A percentile compares a stretch with the other conserved stretches of the same genome.
phyloP scores from a whole-genome alignment of 768 basidiomycete species.

The Pulveroboletus sp. region DNA sequence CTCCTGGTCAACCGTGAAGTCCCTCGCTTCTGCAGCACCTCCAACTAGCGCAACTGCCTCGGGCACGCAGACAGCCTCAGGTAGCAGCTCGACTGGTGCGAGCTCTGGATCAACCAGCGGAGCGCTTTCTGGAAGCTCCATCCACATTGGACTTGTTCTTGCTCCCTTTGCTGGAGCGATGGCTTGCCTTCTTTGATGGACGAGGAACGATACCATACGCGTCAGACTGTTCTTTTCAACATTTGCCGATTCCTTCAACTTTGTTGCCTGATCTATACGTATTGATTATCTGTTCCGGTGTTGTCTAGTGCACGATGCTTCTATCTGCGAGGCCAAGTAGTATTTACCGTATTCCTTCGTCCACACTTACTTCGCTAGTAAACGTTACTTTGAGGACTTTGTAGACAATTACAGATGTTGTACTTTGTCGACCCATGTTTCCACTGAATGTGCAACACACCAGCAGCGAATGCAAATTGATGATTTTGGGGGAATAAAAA shows the following conservation, averaged over 20 bases:
- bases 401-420: too few species aligned
- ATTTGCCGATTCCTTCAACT: not conserved
- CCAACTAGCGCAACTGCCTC: conserved; percentile 22
- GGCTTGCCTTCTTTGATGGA: conserved; percentile 13
- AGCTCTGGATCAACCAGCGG: conserved; percentile 13
- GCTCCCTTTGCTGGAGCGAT: conserved; percentile 14
- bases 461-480: too few species aligned
- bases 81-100: conserved; percentile 13
- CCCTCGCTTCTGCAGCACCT: conserved; percentile 45
- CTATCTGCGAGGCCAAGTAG: too few species aligned
- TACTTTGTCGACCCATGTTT: too few species aligned
- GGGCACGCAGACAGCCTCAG: conserved; percentile 13
- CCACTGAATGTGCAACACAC: too few species aligned
- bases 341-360: too few species aligned
- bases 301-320: too few species aligned
- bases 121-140: conserved; percentile 7
- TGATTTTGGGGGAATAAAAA: too few species aligned
- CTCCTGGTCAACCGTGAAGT: conserved; percentile 46
- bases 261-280: conserved; percentile 6
- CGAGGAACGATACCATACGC: conserved; percentile 7
- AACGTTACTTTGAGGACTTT: too few species aligned
- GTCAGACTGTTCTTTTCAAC: not conserved
- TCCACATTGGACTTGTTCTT: conserved; percentile 15
- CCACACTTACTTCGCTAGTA: too few species aligned
- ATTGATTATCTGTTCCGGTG: not conserved